Percentiles rank a stretch among this genome's conserved stretches.
Conservation (phyloP, 306 rosid genomes). For the Sicyos edulis region DNA sequence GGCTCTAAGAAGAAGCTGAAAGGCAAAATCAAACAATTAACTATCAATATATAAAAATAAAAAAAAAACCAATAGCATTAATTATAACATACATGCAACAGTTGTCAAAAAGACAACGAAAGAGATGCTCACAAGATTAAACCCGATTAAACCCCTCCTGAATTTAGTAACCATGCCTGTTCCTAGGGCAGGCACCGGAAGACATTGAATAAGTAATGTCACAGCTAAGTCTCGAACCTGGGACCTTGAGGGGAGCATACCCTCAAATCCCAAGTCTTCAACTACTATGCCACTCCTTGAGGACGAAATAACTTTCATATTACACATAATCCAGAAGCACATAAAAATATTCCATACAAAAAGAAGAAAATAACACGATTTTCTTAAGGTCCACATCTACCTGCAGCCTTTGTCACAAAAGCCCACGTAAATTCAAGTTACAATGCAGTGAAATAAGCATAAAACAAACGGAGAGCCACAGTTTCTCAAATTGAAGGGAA, state of each 20-base stretch:
- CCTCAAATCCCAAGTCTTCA: too few relatives aligned
- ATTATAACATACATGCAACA: not conserved
- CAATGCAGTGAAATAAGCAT: not conserved
- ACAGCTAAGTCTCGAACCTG: too few relatives aligned
- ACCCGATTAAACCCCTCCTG: not conserved
- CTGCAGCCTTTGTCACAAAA: not conserved
- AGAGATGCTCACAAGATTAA: not conserved
- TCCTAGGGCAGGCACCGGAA: too few relatives aligned
- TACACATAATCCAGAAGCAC: not conserved
- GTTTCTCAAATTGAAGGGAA: not conserved
- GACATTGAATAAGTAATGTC: too few relatives aligned
- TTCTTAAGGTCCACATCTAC: not conserved
- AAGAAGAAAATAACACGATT: not conserved
- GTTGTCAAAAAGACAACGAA: not conserved
- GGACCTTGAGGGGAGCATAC: too few relatives aligned
- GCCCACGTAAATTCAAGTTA: not conserved
- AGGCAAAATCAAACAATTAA: conserved; percentile 18
- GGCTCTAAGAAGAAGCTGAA: conserved; percentile 71
- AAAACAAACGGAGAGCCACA: not conserved
- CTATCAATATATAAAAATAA: not conserved
- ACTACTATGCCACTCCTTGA: too few relatives aligned
- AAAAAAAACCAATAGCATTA: not conserved
- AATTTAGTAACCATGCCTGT: too few relatives aligned
- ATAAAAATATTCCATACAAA: not conserved
- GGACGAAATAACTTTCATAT: not conserved